phyloP scores from a whole-genome alignment of 1,139 yeast genomes.

The Pichia cactophila region DNA sequence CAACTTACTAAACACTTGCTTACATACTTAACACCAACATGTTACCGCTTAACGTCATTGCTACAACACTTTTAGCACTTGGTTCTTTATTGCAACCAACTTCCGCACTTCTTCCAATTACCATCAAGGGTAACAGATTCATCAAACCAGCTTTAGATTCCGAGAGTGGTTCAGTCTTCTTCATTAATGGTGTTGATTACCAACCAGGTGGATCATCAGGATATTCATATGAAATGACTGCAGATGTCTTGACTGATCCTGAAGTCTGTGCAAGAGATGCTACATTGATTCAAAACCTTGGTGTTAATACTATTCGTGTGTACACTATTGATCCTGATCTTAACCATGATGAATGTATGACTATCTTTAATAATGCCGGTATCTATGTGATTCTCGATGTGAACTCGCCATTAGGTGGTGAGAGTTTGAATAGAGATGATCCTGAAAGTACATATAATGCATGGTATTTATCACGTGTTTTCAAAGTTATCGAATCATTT shows the following conservation, averaged over 20 bases:
- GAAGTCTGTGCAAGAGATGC: constrained; percentile 76
- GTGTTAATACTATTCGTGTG: constrained; percentile 59
- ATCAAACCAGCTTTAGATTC: constrained; percentile 37
- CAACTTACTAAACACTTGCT: background rate
- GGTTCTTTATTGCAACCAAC: constrained; percentile 7
- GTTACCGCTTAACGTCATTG: constrained; percentile 4
- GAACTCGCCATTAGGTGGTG: constrained; percentile 61
- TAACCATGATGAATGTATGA: constrained; percentile 85
- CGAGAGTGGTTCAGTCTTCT: constrained; percentile 41
- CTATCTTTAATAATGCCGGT: constrained; percentile 78
- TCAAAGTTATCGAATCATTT: constrained; percentile 76
- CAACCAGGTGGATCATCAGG: constrained; percentile 87
- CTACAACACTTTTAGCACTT: constrained; percentile 3
- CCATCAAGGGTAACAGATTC: constrained; percentile 39
- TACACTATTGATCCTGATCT: constrained; percentile 72
- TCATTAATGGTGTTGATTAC: constrained; percentile 62
- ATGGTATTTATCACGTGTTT: constrained; percentile 63
- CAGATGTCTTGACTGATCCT: constrained; percentile 70
- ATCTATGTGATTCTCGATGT: constrained; percentile 84
- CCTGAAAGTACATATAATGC: constrained; percentile 67
- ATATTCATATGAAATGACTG: constrained; percentile 35
- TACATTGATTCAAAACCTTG: constrained; percentile 63
- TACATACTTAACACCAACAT: background rate
- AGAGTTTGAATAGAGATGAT: constrained; percentile 64
- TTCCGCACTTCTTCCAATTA: constrained; percentile 38